Percentiles rank a stretch among this genome's conserved stretches.
These are phyloP conservation scores for Urostyla sp. DNA, from an alignment of 73 alveolate species.

Conservation along the genomic window DNA sequence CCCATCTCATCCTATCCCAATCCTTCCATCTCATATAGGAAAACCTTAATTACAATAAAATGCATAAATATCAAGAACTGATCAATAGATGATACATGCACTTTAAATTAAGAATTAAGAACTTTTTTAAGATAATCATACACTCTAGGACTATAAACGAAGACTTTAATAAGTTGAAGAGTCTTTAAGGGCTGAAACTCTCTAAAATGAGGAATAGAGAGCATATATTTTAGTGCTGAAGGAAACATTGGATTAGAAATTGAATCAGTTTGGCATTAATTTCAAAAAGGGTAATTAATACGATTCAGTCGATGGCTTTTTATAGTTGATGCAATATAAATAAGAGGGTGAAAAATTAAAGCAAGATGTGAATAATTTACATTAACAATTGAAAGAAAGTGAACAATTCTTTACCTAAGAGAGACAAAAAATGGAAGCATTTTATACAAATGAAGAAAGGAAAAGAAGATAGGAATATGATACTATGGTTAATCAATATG, in stretches of 20 bases:
- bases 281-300: not conserved
- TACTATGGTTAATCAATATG: not conserved
- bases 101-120: not conserved
- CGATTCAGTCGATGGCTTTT: constrained; percentile 36
- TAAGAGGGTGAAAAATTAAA: not conserved
- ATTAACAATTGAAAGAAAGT: not conserved
- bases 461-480: not conserved
- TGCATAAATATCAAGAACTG: constrained; percentile 8
- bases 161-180: constrained; percentile 17
- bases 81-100: not conserved
- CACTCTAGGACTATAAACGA: not conserved
- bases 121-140: not conserved
- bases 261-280: not conserved
- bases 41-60: not conserved
- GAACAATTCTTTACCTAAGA: too few species aligned
- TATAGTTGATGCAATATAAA: not conserved
- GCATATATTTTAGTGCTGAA: constrained; percentile 13
- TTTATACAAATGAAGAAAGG: not conserved
- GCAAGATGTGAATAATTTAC: not conserved
- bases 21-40: constrained; percentile 51
- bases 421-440: not conserved
- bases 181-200: constrained; percentile 29
- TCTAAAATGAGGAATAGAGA: constrained; percentile 50
- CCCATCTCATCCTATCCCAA: constrained; percentile 52
- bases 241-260: not conserved